Evolutionary conservation across 768 basidiomycete genomes (phyloP), one percentile per base, ranked within the genome.

Genomic region (Hygrophoropsis aurantiaca): DNA sequence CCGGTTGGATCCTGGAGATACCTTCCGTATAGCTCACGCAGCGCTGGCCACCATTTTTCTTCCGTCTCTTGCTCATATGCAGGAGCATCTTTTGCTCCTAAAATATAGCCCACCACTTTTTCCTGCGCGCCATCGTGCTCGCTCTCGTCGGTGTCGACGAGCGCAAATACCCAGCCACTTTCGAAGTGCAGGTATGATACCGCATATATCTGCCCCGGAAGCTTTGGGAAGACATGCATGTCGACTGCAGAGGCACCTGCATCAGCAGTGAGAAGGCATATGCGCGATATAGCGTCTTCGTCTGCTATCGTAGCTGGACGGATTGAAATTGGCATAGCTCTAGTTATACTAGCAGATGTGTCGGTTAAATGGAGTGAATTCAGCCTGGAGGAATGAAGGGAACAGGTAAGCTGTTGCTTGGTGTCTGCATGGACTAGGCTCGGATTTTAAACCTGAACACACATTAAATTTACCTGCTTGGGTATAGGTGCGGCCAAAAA

Each of bases 1-100:
- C 23, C 27, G 2, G 23, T n/a, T 23, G 52, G 57, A 9, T 45
- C 21, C 32, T 42, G 16, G 20, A 58, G 49, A 10, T 50, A 43
- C 11, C 25, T 34, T 1, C 75, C 71, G 65, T 87, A 90, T 49
- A 76, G 78, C 32, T 66, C 72, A 35, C 74, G 78, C 40, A 86
- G 72, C 15, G 66, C 53, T 1, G 85, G 85, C 81, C 82, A 88
- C 87, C 87, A 91, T 36, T 74, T 67, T 38, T 73, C 68, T 18
- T 68, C 64, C 2, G 80, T 72, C 51, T 75, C 73, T 26, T 66
- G 62, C 59, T 89, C 85, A 59, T 79, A 90, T 5, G 71, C 68
- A 27, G 80, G 77, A 25, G 87, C 84, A 61, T 90, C 85, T 34
- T 71, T 72, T 16, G 87, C 74, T 40, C 84, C 84, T 24, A 90